phyloP scores from a whole-genome alignment of 176 grass and related monocot genomes.

The Carex littledalei region DNA sequence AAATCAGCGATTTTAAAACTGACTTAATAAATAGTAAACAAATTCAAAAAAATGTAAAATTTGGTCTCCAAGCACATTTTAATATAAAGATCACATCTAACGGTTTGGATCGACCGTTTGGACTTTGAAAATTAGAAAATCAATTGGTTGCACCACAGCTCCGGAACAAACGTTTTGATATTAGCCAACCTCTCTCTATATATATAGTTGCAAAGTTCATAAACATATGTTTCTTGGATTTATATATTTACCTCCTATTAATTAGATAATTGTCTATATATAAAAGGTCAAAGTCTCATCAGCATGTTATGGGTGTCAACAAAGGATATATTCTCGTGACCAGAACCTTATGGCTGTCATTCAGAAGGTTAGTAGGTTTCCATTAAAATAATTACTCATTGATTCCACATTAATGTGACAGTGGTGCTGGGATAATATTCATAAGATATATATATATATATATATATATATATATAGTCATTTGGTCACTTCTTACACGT shows the following conservation, averaged over 20 bases:
- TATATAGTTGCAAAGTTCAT: not conserved
- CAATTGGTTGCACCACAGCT: no score
- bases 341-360: conserved; percentile 3
- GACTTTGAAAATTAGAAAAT: no score
- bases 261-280: not conserved
- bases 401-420: not conserved
- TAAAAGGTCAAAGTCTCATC: not conserved
- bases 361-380: not conserved
- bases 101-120: no score
- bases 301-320: conserved; percentile 7
- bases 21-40: no score
- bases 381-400: not conserved
- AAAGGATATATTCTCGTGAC: not conserved
- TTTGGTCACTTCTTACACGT: not conserved
- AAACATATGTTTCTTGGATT: not conserved
- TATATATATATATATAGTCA: not conserved
- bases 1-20: no score
- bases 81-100: no score
- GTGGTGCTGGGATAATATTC: conserved; percentile 5
- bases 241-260: not conserved
- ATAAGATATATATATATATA: not conserved
- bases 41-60: no score
- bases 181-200: no score
- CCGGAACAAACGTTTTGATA: no score
- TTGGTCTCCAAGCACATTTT: no score